These are phyloP conservation scores for Cutaneotrichosporon curvatum DNA, from an alignment of 1,284 basidiomycete species.

Conservation along the genomic window DNA sequence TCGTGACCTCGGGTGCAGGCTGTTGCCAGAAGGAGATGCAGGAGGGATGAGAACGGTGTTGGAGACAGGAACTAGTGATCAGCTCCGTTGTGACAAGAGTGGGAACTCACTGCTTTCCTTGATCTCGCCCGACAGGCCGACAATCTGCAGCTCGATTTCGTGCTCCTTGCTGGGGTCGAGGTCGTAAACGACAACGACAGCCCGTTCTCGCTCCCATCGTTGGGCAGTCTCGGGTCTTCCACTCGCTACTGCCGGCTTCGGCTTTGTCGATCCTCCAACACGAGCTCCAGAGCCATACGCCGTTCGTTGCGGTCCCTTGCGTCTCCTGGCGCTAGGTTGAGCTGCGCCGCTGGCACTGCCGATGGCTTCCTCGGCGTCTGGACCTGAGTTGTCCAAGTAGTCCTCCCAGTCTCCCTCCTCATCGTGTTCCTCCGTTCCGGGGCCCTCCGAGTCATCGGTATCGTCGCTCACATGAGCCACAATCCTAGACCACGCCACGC, in stretches of 20 bases:
- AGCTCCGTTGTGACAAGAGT: background rate
- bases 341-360: conserved; percentile 11
- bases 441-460: conserved; percentile 19
- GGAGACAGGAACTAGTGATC: conserved; percentile 22
- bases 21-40: conserved; percentile 21
- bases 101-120: conserved; percentile 22
- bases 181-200: conserved; percentile 45
- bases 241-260: background rate
- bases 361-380: conserved; percentile 8
- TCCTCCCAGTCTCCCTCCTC: conserved; percentile 21
- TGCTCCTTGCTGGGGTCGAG: conserved; percentile 44
- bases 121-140: conserved; percentile 33
- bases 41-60: conserved; percentile 37
- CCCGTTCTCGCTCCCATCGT: conserved; percentile 34
- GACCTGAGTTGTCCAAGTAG: conserved; percentile 8
- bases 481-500: conserved; percentile 43
- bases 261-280: background rate
- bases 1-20: conserved; percentile 35
- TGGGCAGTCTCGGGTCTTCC: background rate
- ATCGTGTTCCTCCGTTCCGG: conserved; percentile 4
- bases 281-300: too few relatives aligned
- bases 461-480: conserved; percentile 45
- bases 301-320: background rate
- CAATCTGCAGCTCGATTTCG: conserved; percentile 45
- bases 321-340: conserved; percentile 6